Evolutionary conservation across 768 basidiomycete genomes (phyloP), one percentile per base, ranked within the genome.

Genomic region (Trametes cingulata): DNA sequence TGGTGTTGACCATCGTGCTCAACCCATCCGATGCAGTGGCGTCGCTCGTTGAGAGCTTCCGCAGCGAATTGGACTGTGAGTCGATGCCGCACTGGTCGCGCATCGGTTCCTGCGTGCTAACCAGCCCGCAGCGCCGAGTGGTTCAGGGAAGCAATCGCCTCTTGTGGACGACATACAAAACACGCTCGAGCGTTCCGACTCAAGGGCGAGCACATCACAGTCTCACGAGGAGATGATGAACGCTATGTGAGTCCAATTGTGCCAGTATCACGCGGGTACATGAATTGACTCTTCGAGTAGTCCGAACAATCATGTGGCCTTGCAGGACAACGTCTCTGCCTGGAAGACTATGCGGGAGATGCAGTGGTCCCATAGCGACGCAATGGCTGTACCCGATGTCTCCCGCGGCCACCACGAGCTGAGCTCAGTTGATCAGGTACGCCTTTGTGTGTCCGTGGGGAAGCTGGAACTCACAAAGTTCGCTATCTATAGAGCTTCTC

Each of bases 11-110:
- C 55, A 8, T 42, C 19, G 36, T 55, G 51, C 59, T 56, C 57
- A 60, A 53, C 68, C 65, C 66, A 66, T 10, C 8, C n/a, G 12
- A 49, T 43, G 19, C 55, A 71, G 70, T 69, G 64, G 62, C 69
- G 20, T 63, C 64, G 17, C 56, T 69, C 22, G 63, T 70, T 42
- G 61, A 68, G 39, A 65, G 42, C 22, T 68, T 63, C 58, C 59
- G 64, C 33, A 52, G 56, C 33, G 66, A 67, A n/a, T 54, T 62
- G 46, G 69, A 68, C 43, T 68, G 69, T 70, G 51, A 19, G 61
- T 53, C 6, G 22, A 7, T n/a, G n/a, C 36, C 20, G 45, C 43
- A 39, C 35, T 36, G 19, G n/a, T 22, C 29, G 46, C 39, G 17
- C 17, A 7, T 10, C 43, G 20, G 41, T 7, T 9, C 37, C 25